A percentile compares a stretch with the other conserved stretches of the same genome.
phyloP scores from a whole-genome alignment of 805 yeast genomes.

The Candida xyloterini region DNA sequence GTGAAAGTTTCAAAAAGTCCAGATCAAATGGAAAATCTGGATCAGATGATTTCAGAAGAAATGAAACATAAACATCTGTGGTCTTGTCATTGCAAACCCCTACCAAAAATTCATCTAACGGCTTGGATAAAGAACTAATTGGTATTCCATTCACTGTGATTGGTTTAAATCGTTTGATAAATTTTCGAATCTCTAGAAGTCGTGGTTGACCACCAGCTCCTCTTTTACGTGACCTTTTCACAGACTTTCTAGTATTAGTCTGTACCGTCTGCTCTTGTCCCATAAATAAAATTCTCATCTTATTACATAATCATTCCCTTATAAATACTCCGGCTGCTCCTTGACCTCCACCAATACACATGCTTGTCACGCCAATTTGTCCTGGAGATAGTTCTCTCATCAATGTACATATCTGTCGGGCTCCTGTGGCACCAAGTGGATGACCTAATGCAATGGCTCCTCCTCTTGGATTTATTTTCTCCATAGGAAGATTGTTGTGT shows the following conservation, averaged over 20 bases:
- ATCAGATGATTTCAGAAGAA: slow-evolving; percentile 55
- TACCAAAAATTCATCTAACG: slow-evolving; percentile 19
- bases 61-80: slow-evolving; percentile 39
- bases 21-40: slow-evolving; percentile 73
- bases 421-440: slow-evolving; percentile 82
- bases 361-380: slow-evolving; percentile 85
- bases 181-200: slow-evolving; percentile 23
- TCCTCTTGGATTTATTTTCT: slow-evolving; percentile 84
- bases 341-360: slow-evolving; percentile 99
- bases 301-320: slow-evolving; percentile 53
- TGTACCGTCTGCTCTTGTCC: neutral
- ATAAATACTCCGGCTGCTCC: slow-evolving; percentile 91
- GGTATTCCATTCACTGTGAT: slow-evolving; percentile 34
- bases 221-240: slow-evolving; percentile 2
- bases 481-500: slow-evolving; percentile 60
- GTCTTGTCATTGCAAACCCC: slow-evolving; percentile 13
- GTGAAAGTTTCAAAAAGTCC: slow-evolving; percentile 46
- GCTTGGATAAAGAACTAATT: slow-evolving; percentile 15
- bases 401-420: slow-evolving; percentile 89
- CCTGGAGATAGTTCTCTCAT: slow-evolving; percentile 76
- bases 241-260: neutral
- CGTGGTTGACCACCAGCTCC: slow-evolving; percentile 8
- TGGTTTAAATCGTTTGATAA: slow-evolving; percentile 21
- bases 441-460: slow-evolving; percentile 98
- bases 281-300: slow-evolving; percentile 2